Conservation (phyloP, 371 early-diverging fungal genomes). For the Sporodiniella umbellata region DNA sequence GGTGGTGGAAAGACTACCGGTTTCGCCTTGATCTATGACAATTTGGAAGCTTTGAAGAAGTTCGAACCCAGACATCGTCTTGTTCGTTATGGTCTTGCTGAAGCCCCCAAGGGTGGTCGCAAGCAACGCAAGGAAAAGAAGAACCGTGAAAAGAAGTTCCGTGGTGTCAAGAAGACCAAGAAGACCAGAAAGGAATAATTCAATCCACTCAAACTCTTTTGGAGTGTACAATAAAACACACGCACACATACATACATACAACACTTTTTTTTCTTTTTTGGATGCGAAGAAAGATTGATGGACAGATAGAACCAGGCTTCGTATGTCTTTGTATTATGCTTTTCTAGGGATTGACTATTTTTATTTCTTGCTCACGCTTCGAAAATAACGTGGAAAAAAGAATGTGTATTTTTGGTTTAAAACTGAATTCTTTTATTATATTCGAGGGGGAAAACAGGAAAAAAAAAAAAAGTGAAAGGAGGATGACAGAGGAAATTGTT, state of each 20-base stretch:
- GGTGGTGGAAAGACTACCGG: constrained; percentile 99
- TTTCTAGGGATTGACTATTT: no score
- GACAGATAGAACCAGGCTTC: no score
- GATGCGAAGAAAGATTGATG: no score
- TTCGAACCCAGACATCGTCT: constrained; percentile 98
- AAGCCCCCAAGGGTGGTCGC: constrained; percentile 79
- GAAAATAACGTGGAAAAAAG: no score
- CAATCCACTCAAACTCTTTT: not conserved
- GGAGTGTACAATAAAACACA: not conserved
- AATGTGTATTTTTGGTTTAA: not conserved
- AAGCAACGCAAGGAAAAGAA: constrained; percentile 99
- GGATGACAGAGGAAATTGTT: no score
- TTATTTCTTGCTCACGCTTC: no score
- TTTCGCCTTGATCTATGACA: constrained; percentile 97
- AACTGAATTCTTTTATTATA: no score
- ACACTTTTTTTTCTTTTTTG: no score
- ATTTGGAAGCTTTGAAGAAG: constrained; percentile 92
- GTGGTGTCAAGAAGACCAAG: constrained; percentile 96
- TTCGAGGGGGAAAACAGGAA: no score
- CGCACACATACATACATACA: no score
- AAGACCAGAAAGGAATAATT: constrained; percentile 23
- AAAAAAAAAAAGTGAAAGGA: no score
- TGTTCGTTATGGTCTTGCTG: constrained; percentile 80
- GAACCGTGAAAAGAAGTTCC: constrained; percentile 98
- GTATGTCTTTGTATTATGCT: no score